Evolutionary conservation across 2,329 filamentous ascomycete genomes (phyloP).

Genomic region (Pseudonectria buxi): DNA sequence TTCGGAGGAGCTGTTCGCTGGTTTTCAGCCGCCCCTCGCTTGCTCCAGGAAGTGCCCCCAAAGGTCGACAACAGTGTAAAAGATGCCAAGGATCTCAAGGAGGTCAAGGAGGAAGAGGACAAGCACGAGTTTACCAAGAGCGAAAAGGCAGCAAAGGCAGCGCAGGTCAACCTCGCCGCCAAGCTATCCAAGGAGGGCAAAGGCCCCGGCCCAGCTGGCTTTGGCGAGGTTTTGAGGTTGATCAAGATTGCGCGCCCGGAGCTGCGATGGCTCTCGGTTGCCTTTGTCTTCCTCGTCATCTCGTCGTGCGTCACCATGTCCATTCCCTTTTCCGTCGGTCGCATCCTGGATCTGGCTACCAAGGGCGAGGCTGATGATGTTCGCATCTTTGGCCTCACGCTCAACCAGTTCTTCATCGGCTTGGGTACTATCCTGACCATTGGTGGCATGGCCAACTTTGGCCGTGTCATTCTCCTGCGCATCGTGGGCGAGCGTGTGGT

Average conservation of each 20-base stretch:
- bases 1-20: constrained; percentile 18
- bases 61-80: constrained; percentile 28
- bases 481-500: constrained; percentile 96
- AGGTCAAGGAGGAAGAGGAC: constrained; percentile 27
- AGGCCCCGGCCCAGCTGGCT: constrained; percentile 49
- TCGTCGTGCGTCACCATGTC: constrained; percentile 94
- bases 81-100: constrained; percentile 24
- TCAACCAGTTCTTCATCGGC: constrained; percentile 82
- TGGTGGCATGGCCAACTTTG: constrained; percentile 87
- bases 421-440: constrained; percentile 70
- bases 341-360: constrained; percentile 87
- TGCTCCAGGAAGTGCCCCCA: constrained; percentile 19
- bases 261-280: constrained; percentile 65
- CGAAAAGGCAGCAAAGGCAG: constrained; percentile 78
- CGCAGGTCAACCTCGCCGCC: constrained; percentile 83
- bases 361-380: constrained; percentile 59
- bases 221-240: constrained; percentile 75
- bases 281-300: constrained; percentile 78
- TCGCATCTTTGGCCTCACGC: constrained; percentile 73
- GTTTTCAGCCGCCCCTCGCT: constrained; percentile 23
- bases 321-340: constrained; percentile 92
- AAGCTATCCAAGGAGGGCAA: constrained; percentile 79
- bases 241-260: constrained; percentile 87
- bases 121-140: constrained; percentile 53
- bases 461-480: constrained; percentile 83